A percentile compares a stretch with the other conserved stretches of the same genome.
These are phyloP conservation scores for Paraglomus brasilianum DNA, from an alignment of 192 early-diverging fungal species.

Conservation along the genomic window DNA sequence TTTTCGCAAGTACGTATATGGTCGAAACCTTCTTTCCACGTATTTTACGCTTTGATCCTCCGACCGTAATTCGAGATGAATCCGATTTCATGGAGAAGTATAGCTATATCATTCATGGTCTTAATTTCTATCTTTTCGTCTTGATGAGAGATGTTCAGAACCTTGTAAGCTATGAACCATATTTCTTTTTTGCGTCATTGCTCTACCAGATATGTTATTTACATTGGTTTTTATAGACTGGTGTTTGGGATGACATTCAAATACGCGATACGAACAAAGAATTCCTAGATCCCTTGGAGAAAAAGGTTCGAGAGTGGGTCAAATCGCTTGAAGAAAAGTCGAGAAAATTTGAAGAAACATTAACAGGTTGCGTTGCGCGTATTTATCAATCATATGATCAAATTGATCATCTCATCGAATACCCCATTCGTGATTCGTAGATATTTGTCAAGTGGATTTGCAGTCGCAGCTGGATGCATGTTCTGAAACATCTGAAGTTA, in stretches of 20 bases:
- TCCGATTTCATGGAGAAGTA: constrained; percentile 40
- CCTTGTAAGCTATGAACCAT: constrained; percentile 32
- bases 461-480: no score
- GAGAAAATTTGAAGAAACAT: constrained; percentile 26
- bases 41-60: constrained; percentile 37
- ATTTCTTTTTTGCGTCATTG: not conserved
- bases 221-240: constrained; percentile 31
- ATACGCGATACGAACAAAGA: constrained; percentile 31
- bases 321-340: constrained; percentile 2
- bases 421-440: no score
- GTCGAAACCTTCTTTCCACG: constrained; percentile 38
- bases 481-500: no score
- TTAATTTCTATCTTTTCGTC: constrained; percentile 51
- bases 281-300: constrained; percentile 36
- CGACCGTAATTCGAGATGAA: constrained; percentile 31
- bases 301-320: not conserved
- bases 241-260: constrained; percentile 35
- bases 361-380: no score
- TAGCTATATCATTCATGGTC: constrained; percentile 45
- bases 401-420: no score
- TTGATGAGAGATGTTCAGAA: constrained; percentile 47
- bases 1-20: constrained; percentile 43
- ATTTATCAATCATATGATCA: no score
- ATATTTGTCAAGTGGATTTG: no score
- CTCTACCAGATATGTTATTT: not conserved